Conservation (phyloP, 2,329 filamentous ascomycete genomes). For the Ascochyta viciae-villosae region DNA sequence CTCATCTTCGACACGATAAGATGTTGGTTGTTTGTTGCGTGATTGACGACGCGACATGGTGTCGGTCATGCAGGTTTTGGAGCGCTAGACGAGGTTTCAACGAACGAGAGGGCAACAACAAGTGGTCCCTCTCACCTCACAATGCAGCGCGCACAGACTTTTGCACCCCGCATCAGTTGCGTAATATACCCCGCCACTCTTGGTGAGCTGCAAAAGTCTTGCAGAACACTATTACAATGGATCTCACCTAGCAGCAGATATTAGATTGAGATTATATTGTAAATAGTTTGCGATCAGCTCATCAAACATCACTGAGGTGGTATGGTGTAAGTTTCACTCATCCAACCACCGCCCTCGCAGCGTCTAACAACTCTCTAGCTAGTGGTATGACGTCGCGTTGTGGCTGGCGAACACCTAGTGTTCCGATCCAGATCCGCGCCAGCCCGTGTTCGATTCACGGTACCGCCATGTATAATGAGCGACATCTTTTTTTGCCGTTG, state of each 20-base stretch:
- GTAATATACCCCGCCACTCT: neutral
- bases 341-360: neutral
- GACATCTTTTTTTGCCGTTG: slow-evolving; percentile 8
- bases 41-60: slow-evolving; percentile 32
- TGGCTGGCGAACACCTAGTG: slow-evolving; percentile 38
- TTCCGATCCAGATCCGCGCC: slow-evolving; percentile 44
- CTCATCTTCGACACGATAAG: slow-evolving; percentile 32
- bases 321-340: slow-evolving; percentile 28
- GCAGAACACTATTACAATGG: fast-evolving
- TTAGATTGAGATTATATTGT: neutral
- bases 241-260: neutral
- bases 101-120: slow-evolving; percentile 7
- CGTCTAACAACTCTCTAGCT: slow-evolving; percentile 18
- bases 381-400: slow-evolving; percentile 52
- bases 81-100: slow-evolving; percentile 8
- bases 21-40: slow-evolving; percentile 26
- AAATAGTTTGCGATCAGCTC: neutral
- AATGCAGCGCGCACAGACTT: slow-evolving; percentile 24
- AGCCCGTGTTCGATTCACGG: slow-evolving; percentile 49
- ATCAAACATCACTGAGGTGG: slow-evolving; percentile 36
- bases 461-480: slow-evolving; percentile 22
- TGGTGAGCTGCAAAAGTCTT: neutral
- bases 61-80: slow-evolving; percentile 13
- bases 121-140: slow-evolving; percentile 18
- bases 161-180: slow-evolving; percentile 10